A percentile compares a stretch with the other conserved stretches of the same genome.
Evolutionary conservation across 2,329 filamentous ascomycete genomes (phyloP).

Genomic region (Colletotrichum lini): DNA sequence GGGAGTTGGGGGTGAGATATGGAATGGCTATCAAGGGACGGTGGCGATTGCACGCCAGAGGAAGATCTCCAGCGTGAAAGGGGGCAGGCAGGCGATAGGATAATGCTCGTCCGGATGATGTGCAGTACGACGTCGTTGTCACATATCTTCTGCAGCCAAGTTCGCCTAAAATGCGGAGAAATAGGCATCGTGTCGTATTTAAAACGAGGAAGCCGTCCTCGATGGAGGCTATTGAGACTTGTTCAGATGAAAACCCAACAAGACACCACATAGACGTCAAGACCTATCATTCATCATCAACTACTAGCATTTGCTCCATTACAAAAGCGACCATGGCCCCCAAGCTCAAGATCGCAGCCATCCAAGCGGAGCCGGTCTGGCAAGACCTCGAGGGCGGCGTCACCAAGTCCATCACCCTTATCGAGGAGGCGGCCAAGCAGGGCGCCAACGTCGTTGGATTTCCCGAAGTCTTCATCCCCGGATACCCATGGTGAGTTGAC

Average conservation of each 20-base stretch:
- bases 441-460: conserved; percentile 57
- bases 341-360: conserved; percentile 46
- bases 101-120: conserved; percentile 13
- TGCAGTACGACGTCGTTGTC: neutral
- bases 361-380: conserved; percentile 48
- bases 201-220: neutral
- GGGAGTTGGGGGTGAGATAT: neutral
- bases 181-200: neutral
- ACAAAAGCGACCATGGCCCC: conserved; percentile 18
- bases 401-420: conserved; percentile 53
- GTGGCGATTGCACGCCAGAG: neutral
- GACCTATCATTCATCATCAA: neutral
- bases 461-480: conserved; percentile 61
- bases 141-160: neutral
- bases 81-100: conserved; percentile 1
- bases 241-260: neutral
- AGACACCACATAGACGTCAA: neutral
- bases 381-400: conserved; percentile 51
- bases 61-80: neutral
- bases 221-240: neutral
- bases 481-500: conserved; percentile 59
- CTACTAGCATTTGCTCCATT: too few species aligned
- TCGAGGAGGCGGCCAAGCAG: conserved; percentile 49
- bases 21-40: neutral
- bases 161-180: neutral